Base-by-base conservation (phyloP, 306 rosid species). In the Hippophae gyantsensis region DNA sequence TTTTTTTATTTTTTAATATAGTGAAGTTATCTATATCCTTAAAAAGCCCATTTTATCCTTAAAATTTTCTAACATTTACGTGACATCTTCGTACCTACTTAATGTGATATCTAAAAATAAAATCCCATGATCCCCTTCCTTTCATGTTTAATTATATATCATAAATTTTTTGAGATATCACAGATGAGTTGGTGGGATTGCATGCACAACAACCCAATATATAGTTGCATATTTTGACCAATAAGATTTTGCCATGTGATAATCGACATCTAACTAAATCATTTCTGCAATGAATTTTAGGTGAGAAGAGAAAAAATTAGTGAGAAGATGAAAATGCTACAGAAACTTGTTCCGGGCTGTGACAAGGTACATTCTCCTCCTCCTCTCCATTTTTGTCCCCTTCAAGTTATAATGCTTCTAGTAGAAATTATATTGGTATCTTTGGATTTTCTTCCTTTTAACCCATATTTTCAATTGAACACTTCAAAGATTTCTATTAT, bases 281-380 rank as follows among this genome's bases (percentile, higher is more conserved):
- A 1, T 63, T 52, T 44, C 18, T 62, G 6, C 26, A 50, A 9
- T 51, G 14, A 7, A 6, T 52, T 66, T 76, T 71, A 92, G 98
- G 88, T 80, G 48, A 86, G 99, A 81, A 86, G 99, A 70, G 97
- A 88, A 72, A 92, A 92, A 71, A 92, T 92, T 62, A 88, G 96
- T 74, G 97, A 84, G 76, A 88, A 89, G 82, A 88, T 92, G 94
- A 85, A 82, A 84, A 78, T 73, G 72, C 63, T 92, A 70, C 97
- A 88, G 66, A 67, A 68, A 67, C 90, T 92, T 65, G 95, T 92
- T 56, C 99, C 99, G 5, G 99, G 97, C 43, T 92, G 99, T 81
- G 96, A 88, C 64, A 88, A 78, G 88, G 98, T 92, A 55, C 11
- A 61, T 47, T 7, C 32, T 26, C 9, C 59, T 18, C 23, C 23